Base-by-base conservation (phyloP, 1,284 basidiomycete genomes). In the Irpex sp. region DNA sequence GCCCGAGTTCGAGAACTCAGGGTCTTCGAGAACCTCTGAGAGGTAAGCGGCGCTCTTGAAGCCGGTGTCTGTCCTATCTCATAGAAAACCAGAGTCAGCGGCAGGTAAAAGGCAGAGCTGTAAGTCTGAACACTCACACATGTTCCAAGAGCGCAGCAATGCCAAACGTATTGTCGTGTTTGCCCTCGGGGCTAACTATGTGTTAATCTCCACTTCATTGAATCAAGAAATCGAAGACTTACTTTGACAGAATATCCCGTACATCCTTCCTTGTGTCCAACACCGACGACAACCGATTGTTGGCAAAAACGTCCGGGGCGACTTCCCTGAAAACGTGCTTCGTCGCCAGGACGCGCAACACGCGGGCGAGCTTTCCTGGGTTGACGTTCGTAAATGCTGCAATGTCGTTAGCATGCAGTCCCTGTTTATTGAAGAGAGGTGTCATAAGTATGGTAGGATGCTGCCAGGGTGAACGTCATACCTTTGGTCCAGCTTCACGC, bases 311-410 rank as follows among this genome's bases (percentile, higher is more conserved):
- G 60, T 81, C 73, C 1, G 79, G 80, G 3, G 63, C 57, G 0
- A 81, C 67, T 65, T 83, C 81, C 4, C 63, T 63, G 62, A 78
- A 82, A 51, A 82, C 71, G 61, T 82, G 76, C 61, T 78, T 71
- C 0, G 75, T 76, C 0, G 78, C 77, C 1, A 81, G 71, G 15
- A 74, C 67, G 31, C 81, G 75, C 2, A 82, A 66, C 60, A 77
- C 67, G 3, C 79, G 77, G n/a, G 69, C 79, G 80, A 36, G 67
- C 57, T 78, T 77, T 37, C 61, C 60, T 0, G 73, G 65, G 39
- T 80, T 72, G n/a, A 72, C 58, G 0, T 67, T 65, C 50, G 67
- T 72, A 35, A 67, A 71, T 0, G 66, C 65, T 2, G 75, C 75
- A 15, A 81, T 77, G 2, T 77, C 76, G 0, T 70, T 66, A 11